Evolutionary conservation across 2,329 filamentous ascomycete genomes (phyloP).

Genomic region (Cordyceps javanica): DNA sequence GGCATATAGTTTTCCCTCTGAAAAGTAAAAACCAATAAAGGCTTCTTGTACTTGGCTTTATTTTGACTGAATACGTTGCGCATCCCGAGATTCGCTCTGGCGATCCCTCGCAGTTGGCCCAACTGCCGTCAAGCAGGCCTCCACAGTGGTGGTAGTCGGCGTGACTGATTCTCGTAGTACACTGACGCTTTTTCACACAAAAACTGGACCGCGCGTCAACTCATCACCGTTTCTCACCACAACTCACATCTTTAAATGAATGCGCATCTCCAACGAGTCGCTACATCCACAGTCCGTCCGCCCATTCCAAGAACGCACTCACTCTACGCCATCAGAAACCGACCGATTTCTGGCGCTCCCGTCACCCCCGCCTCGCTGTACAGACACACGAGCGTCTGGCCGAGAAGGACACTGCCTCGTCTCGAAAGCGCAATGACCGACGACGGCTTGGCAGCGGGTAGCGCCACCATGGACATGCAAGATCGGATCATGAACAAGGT

Average conservation of each 20-base stretch:
- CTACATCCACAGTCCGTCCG: neutral
- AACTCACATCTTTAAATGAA: neutral
- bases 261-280: neutral
- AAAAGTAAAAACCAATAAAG: no score
- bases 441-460: conserved; percentile 2
- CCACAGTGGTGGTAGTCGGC: neutral
- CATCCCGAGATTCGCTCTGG: no score
- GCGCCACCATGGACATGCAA: conserved; percentile 1
- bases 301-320: neutral
- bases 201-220: neutral
- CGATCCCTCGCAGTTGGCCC: no score
- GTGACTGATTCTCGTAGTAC: conserved; percentile 9
- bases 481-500: conserved; percentile 1
- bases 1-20: no score
- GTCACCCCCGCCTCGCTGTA: neutral
- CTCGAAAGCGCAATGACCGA: conserved; percentile 6
- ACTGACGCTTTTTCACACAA: neutral
- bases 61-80: no score
- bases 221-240: neutral
- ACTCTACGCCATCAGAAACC: neutral
- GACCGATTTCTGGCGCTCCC: no score
- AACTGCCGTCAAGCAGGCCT: no score
- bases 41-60: no score
- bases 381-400: neutral
- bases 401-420: neutral